These are phyloP conservation scores for Rhytidiadelphus loreus DNA, from an alignment of 225 moss, liverwort and hornwort genomes.

Conservation along the genomic window DNA sequence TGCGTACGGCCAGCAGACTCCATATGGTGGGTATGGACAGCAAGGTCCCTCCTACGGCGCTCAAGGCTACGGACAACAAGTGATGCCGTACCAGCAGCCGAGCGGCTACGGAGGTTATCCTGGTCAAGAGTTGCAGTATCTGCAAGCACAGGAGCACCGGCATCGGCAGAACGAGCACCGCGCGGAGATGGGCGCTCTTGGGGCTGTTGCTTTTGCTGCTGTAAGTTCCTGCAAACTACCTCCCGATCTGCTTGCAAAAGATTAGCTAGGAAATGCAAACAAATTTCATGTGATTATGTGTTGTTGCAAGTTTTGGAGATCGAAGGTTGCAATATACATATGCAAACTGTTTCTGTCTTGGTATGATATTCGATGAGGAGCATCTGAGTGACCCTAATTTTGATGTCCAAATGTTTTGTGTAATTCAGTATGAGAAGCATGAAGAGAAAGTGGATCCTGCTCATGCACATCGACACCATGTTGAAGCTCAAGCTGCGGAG, in stretches of 20 bases:
- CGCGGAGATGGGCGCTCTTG: neutral
- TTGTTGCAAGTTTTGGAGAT: no score
- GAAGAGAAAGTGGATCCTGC: conserved; percentile 6
- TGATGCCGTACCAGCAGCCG: neutral
- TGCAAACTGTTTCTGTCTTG: neutral
- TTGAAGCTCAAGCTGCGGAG: neutral
- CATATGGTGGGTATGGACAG: neutral
- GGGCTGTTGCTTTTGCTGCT: neutral
- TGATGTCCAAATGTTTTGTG: neutral
- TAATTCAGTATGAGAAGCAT: neutral
- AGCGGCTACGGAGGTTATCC: neutral
- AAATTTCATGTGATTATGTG: neutral
- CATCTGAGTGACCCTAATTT: neutral
- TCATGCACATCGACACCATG: neutral
- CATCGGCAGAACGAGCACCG: neutral
- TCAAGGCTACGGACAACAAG: neutral
- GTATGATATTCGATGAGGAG: neutral
- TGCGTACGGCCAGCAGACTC: neutral
- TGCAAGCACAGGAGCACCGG: neutral
- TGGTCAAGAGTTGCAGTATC: neutral
- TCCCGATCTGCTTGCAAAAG: neutral
- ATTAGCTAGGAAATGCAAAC: neutral
- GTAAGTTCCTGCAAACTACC: neutral
- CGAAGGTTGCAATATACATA: neutral
- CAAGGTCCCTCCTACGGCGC: neutral